Percentiles rank a stretch among this genome's conserved stretches.
phyloP scores from a whole-genome alignment of 164 flowering plant species.

The Cinnamomum chago region DNA sequence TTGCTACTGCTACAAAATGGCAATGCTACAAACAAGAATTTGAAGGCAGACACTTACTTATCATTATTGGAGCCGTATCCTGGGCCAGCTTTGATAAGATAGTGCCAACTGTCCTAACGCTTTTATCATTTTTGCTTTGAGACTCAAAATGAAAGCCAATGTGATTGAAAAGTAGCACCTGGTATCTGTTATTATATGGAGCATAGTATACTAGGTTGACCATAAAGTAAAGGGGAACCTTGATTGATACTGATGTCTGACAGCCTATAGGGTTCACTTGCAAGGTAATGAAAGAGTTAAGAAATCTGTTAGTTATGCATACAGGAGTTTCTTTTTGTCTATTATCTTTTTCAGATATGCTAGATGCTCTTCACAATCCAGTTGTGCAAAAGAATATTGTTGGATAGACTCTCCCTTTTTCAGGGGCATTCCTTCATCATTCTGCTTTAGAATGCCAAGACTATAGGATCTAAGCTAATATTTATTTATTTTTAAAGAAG shows the following conservation, averaged over 20 bases:
- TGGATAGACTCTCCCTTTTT: neutral
- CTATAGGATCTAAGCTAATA: too few species aligned
- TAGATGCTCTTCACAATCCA: neutral
- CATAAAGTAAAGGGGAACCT: neutral
- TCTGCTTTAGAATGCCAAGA: too few species aligned
- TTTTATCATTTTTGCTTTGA: neutral
- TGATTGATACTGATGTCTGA: neutral
- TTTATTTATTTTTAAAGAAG: too few species aligned
- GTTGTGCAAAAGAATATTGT: neutral
- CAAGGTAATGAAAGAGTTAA: too few species aligned
- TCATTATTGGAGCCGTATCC: too few species aligned
- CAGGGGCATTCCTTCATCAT: neutral
- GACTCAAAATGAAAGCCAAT: neutral
- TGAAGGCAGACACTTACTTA: neutral
- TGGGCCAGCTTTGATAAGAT: too few species aligned
- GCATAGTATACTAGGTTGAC: neutral
- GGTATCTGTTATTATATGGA: neutral
- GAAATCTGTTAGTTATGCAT: too few species aligned
- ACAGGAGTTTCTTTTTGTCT: too few species aligned
- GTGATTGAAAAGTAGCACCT: slow-evolving; percentile 1
- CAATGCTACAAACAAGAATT: slow-evolving; percentile 4
- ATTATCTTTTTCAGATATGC: too few species aligned
- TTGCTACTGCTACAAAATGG: neutral
- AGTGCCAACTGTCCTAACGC: neutral
- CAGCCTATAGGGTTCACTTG: too few species aligned